A percentile compares a stretch with the other conserved stretches of the same genome.
Conservation (phyloP, 148 eudicot species). For the Chenopodium formosanum region DNA sequence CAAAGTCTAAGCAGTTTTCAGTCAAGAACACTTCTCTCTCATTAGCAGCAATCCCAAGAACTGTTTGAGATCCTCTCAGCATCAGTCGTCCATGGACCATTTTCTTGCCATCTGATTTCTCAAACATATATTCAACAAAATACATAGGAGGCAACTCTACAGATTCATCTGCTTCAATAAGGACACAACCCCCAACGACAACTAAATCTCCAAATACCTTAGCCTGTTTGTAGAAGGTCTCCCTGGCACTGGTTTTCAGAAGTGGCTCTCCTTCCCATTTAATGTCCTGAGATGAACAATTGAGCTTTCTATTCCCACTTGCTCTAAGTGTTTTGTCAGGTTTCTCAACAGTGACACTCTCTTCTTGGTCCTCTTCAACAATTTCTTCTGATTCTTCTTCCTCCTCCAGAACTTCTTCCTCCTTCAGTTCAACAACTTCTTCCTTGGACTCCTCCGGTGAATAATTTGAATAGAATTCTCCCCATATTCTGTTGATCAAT, state of each 20-base stretch:
- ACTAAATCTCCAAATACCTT: constrained; percentile 53
- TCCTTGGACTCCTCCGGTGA: constrained; percentile 67
- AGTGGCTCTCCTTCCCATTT: constrained; percentile 65
- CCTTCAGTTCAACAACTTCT: constrained; percentile 40
- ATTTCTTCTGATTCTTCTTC: constrained; percentile 61
- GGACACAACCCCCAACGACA: constrained; percentile 60
- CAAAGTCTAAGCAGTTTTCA: constrained; percentile 71
- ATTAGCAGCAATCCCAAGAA: constrained; percentile 71
- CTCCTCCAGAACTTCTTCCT: constrained; percentile 62
- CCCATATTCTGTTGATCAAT: constrained; percentile 96
- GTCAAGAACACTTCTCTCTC: constrained; percentile 90
- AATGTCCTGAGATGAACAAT: constrained; percentile 37
- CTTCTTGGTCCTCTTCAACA: constrained; percentile 47
- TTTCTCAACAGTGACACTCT: constrained; percentile 30
- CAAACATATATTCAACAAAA: constrained; percentile 93
- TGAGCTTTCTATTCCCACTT: constrained; percentile 41
- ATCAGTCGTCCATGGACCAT: constrained; percentile 78
- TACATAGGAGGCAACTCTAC: constrained; percentile 49
- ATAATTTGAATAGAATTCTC: constrained; percentile 79
- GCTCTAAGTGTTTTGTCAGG: constrained; percentile 29
- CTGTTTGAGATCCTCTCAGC: constrained; percentile 71
- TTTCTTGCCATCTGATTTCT: constrained; percentile 54
- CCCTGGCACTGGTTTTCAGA: constrained; percentile 41
- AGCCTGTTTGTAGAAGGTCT: constrained; percentile 55
- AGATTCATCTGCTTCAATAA: constrained; percentile 50